phyloP scores from a whole-genome alignment of 2,329 filamentous ascomycete genomes.

The Canariomyces notabilis region DNA sequence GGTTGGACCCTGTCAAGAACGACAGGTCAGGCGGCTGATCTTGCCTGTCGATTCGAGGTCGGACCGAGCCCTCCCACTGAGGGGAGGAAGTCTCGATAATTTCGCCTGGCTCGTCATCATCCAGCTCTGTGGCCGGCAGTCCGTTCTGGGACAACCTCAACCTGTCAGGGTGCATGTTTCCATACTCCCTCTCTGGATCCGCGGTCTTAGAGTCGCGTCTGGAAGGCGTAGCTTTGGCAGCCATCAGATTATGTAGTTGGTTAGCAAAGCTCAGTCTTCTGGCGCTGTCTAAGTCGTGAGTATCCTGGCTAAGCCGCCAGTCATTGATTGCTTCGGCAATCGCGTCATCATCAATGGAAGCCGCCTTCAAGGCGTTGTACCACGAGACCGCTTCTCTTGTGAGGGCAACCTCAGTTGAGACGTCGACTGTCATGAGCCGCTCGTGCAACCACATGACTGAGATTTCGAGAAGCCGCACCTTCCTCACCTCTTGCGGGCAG shows the following conservation, averaged over 20 bases:
- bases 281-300: constrained; percentile 6
- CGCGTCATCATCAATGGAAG: constrained; percentile 11
- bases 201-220: background rate
- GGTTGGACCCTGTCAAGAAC: constrained; percentile 18
- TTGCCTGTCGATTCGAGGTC: background rate
- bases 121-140: background rate
- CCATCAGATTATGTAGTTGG: constrained; percentile 7
- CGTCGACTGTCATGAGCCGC: constrained; percentile 11
- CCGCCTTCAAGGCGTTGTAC: constrained; percentile 15
- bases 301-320: constrained; percentile 9
- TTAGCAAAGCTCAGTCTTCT: constrained; percentile 10
- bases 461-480: constrained; percentile 9
- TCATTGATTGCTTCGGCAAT: constrained; percentile 19
- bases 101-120: constrained; percentile 1
- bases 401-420: constrained; percentile 9
- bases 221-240: background rate
- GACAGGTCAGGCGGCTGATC: background rate
- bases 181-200: background rate
- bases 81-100: background rate
- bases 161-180: constrained; percentile 21
- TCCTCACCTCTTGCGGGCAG: constrained; percentile 6
- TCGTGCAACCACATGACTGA: constrained; percentile 21
- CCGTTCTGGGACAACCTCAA: constrained; percentile 7
- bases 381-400: constrained; percentile 16
- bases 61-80: background rate